Evolutionary conservation across 106 monocot genomes (phyloP), one percentile per base, ranked within the genome.

Genomic region (Acorus calamus): DNA sequence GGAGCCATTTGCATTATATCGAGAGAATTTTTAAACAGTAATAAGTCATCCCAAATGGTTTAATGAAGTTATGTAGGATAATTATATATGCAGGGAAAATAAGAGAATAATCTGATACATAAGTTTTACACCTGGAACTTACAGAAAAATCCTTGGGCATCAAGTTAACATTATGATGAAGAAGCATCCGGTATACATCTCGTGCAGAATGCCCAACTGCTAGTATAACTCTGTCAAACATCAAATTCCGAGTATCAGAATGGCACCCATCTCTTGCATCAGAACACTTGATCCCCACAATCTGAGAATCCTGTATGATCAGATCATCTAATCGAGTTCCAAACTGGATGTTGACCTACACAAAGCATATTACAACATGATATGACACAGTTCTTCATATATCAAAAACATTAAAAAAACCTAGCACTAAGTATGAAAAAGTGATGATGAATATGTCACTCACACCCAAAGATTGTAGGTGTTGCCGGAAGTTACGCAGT

Each of bases 141-240:
- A 98, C 98, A 55, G 98, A 68, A 77, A 98, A 98, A 79, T 88
- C 82, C 55, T 98, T 98, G 52, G 92, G 91, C 12, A 76, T 69
- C 62, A 98, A 46, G 45, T 83, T 85, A 50, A 87, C 81, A 69
- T 88, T 70, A 73, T 92, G 72, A 52, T 77, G 57, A 46, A 72
- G 71, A 73, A 98, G 81, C 87, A 98, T 88, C 64, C 69, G 56
- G 73, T 98, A 98, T 52, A 88, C 85, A 83, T 98, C 98, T 10
- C 92, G 73, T 54, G 98, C 92, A 54, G 98, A 98, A 67, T 98
- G 98, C 46, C 98, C 98, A 60, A 98, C 98, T 49, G 98, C 98
- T 28, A 98, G 75, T 78, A 98, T 85, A 75, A 92, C 85, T 56
- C 80, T 80, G 78, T 98, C 98, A 73, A 46, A 92, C 10, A 73